Percentiles rank a stretch among this genome's conserved stretches.
Conservation (phyloP, 2,329 filamentous ascomycete species). For the Exophiala dermatitidis region DNA sequence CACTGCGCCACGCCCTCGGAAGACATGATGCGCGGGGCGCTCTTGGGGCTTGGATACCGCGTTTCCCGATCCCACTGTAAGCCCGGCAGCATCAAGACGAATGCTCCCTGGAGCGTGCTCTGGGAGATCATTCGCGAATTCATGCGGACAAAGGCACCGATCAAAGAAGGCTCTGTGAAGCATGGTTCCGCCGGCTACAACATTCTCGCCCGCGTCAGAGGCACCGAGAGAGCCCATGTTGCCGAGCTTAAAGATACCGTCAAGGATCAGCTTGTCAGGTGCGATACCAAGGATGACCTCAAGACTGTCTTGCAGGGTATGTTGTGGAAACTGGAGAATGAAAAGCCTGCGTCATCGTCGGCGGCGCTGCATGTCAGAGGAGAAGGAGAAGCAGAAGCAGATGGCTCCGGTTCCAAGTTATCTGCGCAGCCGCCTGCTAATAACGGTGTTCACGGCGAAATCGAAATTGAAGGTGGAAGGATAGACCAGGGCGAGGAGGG, state of each 20-base stretch:
- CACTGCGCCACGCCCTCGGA: slow-evolving; percentile 76
- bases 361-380: slow-evolving; percentile 33
- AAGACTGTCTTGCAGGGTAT: slow-evolving; percentile 40
- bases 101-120: slow-evolving; percentile 81
- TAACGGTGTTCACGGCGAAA: no score
- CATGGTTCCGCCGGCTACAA: slow-evolving; percentile 63
- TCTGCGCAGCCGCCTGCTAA: no score
- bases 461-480: slow-evolving; percentile 26
- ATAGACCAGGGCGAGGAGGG: slow-evolving; percentile 19
- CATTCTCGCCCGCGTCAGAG: slow-evolving; percentile 49
- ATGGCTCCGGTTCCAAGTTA: background rate
- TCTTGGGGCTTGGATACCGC: slow-evolving; percentile 71
- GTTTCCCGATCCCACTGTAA: slow-evolving; percentile 84
- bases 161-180: slow-evolving; percentile 65
- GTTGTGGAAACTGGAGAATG: slow-evolving; percentile 33
- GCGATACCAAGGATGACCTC: slow-evolving; percentile 34
- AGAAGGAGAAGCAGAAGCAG: slow-evolving; percentile 26
- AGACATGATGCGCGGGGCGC: slow-evolving; percentile 69
- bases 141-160: slow-evolving; percentile 69
- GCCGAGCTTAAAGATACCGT: slow-evolving; percentile 36
- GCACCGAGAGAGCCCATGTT: slow-evolving; percentile 29
- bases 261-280: slow-evolving; percentile 30
- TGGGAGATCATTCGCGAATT: slow-evolving; percentile 95
- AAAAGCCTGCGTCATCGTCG: background rate
- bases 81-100: slow-evolving; percentile 82